Percentiles rank a stretch among this genome's conserved stretches.
phyloP scores from a whole-genome alignment of 1,139 yeast species.

The Lodderomyces jiufengensis region DNA sequence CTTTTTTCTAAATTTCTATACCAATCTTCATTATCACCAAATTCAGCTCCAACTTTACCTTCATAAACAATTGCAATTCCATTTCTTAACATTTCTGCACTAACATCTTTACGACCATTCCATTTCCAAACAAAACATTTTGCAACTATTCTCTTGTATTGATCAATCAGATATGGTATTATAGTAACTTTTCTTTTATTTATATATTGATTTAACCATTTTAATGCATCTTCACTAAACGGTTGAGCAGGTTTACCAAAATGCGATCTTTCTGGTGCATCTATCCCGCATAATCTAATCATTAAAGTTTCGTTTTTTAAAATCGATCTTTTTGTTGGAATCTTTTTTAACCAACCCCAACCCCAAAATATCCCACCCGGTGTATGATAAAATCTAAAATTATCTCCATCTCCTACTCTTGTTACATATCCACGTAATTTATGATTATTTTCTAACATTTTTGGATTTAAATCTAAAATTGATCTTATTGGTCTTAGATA shows the following conservation, averaged over 20 bases:
- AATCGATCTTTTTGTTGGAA: slow-evolving; percentile 39
- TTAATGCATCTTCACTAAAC: slow-evolving; percentile 75
- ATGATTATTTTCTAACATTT: slow-evolving; percentile 30
- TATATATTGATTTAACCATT: slow-evolving; percentile 66
- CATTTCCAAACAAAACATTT: slow-evolving; percentile 72
- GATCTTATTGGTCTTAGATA: slow-evolving; percentile 33
- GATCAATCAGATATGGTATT: slow-evolving; percentile 79
- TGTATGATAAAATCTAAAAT: slow-evolving; percentile 84
- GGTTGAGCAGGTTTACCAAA: slow-evolving; percentile 95
- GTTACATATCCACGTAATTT: slow-evolving; percentile 76
- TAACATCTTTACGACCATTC: slow-evolving; percentile 73
- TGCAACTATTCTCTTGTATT: slow-evolving; percentile 85
- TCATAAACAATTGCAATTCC: slow-evolving; percentile 92
- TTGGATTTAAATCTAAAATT: slow-evolving; percentile 38
- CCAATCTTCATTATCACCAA: slow-evolving; percentile 66
- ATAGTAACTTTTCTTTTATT: slow-evolving; percentile 66
- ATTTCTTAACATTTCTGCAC: slow-evolving; percentile 77
- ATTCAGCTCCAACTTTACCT: slow-evolving; percentile 76
- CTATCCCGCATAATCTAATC: slow-evolving; percentile 89
- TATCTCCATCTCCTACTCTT: slow-evolving; percentile 95
- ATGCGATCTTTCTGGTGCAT: slow-evolving; percentile 95
- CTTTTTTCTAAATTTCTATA: slow-evolving; percentile 56
- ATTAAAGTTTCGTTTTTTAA: slow-evolving; percentile 57
- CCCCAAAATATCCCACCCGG: slow-evolving; percentile 90
- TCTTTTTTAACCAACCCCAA: slow-evolving; percentile 84